Base-by-base conservation (phyloP, 441 rosid genomes). In the Euphorbia schlechtendalii region DNA sequence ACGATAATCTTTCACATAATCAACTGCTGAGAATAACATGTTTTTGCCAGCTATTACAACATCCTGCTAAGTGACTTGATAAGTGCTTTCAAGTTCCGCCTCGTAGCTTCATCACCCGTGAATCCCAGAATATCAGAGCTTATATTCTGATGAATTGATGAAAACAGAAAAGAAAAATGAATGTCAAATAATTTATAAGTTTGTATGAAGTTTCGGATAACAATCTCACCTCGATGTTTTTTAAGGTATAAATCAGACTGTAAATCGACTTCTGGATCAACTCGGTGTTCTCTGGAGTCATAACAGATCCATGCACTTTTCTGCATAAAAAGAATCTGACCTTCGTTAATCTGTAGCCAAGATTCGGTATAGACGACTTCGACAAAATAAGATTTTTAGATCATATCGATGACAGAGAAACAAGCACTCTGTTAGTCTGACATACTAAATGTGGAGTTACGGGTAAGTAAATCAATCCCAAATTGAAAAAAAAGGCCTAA, bases 51-150 rank as follows among this genome's bases (percentile, higher is more conserved):
- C 67, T 72, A 73, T 86, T 79, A 90, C 68, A 94, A 61, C 66
- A 94, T 69, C 81, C 99, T 83, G 78, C 99, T 87, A 11, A 90
- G 94, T 61, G 97, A 90, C 82, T 85, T 94, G 64, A 90, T 94
- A 48, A 94, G 92, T 56, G 77, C 77, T 76, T 90, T 94, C 68
- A 94, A 78, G 75, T 84, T 94, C 76, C 70, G 77, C 71, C 92
- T 89, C 6, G 93, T 87, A 56, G 84, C 83, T 60, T 94, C 97
- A 45, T 94, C 97, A 9, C 97, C 93, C 14, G 97, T 94, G 85
- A 90, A 90, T 56, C 97, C 99, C 73, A 94, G 74, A 56, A 94
- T 73, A 74, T 94, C 96, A 1, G 99, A 90, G 82, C 89, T 89
- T 84, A 94, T 89, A 74, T 78, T 89, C 99, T 94, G 84, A 78